phyloP scores from a whole-genome alignment of 345 rosid species.

The Atalantia buxifolia region DNA sequence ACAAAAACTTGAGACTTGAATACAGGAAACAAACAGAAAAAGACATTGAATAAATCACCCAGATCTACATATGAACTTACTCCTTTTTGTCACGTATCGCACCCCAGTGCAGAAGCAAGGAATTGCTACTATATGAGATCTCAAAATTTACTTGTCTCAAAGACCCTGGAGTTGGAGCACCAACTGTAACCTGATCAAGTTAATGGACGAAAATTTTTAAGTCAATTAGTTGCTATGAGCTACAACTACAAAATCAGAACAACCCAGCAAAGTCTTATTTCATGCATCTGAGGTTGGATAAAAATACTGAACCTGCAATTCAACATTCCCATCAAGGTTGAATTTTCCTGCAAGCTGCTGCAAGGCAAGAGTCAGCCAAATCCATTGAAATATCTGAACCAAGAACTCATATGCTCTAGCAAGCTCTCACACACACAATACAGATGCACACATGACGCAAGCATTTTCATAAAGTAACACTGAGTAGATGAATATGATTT shows the following conservation, averaged over 20 bases:
- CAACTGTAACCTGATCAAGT: constrained; percentile 61
- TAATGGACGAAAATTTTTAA: constrained; percentile 16
- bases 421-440: neutral
- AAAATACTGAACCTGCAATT: constrained; percentile 61
- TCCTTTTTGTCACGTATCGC: constrained; percentile 58
- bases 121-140: constrained; percentile 50
- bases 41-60: constrained; percentile 1
- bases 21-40: neutral
- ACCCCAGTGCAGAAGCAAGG: constrained; percentile 94
- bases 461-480: neutral
- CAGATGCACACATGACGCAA: neutral
- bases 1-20: neutral
- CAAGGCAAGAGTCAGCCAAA: constrained; percentile 31
- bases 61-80: constrained; percentile 43
- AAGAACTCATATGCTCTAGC: neutral
- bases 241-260: neutral
- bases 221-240: constrained; percentile 5
- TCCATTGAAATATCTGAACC: constrained; percentile 6
- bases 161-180: constrained; percentile 38
- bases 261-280: constrained; percentile 1
- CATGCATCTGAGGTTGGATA: constrained; percentile 2
- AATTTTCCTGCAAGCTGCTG: constrained; percentile 66
- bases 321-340: constrained; percentile 71
- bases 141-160: constrained; percentile 52
- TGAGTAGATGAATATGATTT: neutral